Percentiles rank a stretch among this genome's conserved stretches.
Evolutionary conservation across 2,329 filamentous ascomycete genomes (phyloP).

Genomic region (Knoxdaviesia capensis): DNA sequence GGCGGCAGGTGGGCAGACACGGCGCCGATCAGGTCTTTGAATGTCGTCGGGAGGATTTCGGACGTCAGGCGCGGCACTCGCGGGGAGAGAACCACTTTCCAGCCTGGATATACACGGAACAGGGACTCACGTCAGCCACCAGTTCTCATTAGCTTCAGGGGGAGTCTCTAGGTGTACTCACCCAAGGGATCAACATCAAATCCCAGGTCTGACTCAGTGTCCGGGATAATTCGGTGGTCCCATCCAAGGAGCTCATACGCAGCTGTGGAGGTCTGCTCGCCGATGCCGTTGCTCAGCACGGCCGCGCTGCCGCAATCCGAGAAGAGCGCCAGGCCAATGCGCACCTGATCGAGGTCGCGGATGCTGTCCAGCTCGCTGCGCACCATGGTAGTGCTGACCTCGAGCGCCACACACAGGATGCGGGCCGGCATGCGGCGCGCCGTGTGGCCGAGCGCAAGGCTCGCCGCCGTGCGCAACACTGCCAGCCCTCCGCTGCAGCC

Average conservation of each 20-base stretch:
- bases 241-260: slow-evolving; percentile 44
- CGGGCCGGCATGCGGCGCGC: slow-evolving; percentile 38
- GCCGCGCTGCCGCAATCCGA: slow-evolving; percentile 50
- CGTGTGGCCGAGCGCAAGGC: slow-evolving; percentile 42
- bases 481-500: slow-evolving; percentile 47
- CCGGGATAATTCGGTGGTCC: slow-evolving; percentile 41
- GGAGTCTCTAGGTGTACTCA: slow-evolving; percentile 11
- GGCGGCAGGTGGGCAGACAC: slow-evolving; percentile 18
- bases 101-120: slow-evolving; percentile 18
- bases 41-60: slow-evolving; percentile 29
- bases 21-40: slow-evolving; percentile 25
- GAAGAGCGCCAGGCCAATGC: slow-evolving; percentile 47
- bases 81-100: slow-evolving; percentile 46
- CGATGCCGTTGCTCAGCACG: slow-evolving; percentile 43
- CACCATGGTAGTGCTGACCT: slow-evolving; percentile 39
- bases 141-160: background rate
- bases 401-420: slow-evolving; percentile 43
- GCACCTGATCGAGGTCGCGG: slow-evolving; percentile 33
- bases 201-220: slow-evolving; percentile 40
- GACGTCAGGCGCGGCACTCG: slow-evolving; percentile 37
- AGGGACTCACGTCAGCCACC: background rate
- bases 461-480: slow-evolving; percentile 40
- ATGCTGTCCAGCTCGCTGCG: slow-evolving; percentile 46
- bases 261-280: slow-evolving; percentile 15
- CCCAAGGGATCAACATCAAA: slow-evolving; percentile 44